Percentiles rank a stretch among this genome's conserved stretches.
Conservation (phyloP, 192 early-diverging fungal genomes). For the Entrophospora sp. region DNA sequence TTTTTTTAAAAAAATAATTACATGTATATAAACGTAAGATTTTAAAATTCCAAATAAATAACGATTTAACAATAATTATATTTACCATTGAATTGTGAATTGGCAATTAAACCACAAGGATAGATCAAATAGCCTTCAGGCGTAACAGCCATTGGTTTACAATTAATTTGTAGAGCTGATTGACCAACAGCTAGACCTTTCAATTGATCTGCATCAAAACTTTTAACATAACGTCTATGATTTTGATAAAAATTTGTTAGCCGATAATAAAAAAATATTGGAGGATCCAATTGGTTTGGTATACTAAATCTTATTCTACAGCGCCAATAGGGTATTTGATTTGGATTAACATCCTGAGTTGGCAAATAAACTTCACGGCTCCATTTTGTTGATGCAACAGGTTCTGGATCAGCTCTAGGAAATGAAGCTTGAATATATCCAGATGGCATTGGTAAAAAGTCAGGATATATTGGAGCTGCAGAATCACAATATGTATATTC, state of each 20-base stretch:
- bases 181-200: constrained; percentile 50
- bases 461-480: not conserved
- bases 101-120: constrained; percentile 98
- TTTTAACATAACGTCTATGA: constrained; percentile 92
- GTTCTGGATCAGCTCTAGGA: constrained; percentile 23
- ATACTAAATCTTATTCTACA: constrained; percentile 71
- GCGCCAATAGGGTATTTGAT: not conserved
- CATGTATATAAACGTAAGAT: not conserved
- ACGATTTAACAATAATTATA: too few relatives aligned
- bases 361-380: not conserved
- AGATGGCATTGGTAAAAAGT: constrained; percentile 9
- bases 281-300: constrained; percentile 57
- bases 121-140: constrained; percentile 53
- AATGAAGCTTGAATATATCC: constrained; percentile 20
- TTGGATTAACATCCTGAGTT: constrained; percentile 9
- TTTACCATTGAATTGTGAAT: constrained; percentile 92
- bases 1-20: not conserved
- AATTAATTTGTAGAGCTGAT: constrained; percentile 37
- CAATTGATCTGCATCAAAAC: constrained; percentile 76
- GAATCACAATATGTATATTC: constrained; percentile 88
- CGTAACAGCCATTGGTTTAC: constrained; percentile 47
- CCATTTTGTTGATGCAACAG: not conserved
- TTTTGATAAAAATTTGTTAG: constrained; percentile 99
- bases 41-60: too few relatives aligned
- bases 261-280: constrained; percentile 90